Conservation (phyloP, 495 filamentous ascomycete species). For the Lepidopterella palustris region DNA sequence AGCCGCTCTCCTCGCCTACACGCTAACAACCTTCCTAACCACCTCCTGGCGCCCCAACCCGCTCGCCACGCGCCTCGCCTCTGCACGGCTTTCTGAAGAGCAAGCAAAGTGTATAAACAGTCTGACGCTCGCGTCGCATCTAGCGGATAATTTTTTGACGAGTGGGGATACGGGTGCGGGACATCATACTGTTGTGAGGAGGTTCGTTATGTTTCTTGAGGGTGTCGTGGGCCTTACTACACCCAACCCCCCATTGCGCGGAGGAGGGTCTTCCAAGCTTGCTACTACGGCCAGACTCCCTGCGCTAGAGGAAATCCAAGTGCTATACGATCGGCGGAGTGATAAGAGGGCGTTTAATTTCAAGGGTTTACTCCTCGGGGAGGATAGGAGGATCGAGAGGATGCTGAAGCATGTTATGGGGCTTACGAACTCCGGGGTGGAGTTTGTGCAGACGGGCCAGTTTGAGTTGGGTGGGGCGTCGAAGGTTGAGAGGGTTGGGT, state of each 20-base stretch:
- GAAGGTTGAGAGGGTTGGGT: no score
- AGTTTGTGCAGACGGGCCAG: no score
- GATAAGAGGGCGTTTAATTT: no score
- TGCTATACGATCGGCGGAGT: neutral
- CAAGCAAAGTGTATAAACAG: neutral
- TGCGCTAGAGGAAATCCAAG: neutral
- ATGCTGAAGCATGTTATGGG: no score
- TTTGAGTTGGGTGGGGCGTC: no score
- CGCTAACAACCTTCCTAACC: neutral
- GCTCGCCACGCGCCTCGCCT: neutral
- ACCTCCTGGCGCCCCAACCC: neutral
- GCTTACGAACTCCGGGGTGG: no score
- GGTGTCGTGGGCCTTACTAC: no score
- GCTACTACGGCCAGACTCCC: neutral
- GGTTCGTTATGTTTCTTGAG: neutral
- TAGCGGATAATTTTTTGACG: neutral
- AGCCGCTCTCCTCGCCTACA: constrained; percentile 2
- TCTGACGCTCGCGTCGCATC: neutral
- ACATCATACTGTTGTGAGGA: neutral
- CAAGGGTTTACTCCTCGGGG: no score
- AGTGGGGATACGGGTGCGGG: neutral
- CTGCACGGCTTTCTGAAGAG: neutral
- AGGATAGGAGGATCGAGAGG: no score
- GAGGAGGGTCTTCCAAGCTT: no score
- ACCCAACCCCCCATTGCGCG: no score